Evolutionary conservation across 148 eudicot genomes (phyloP), one percentile per base, ranked within the genome.

Genomic region (Mesembryanthemum crystallinum): DNA sequence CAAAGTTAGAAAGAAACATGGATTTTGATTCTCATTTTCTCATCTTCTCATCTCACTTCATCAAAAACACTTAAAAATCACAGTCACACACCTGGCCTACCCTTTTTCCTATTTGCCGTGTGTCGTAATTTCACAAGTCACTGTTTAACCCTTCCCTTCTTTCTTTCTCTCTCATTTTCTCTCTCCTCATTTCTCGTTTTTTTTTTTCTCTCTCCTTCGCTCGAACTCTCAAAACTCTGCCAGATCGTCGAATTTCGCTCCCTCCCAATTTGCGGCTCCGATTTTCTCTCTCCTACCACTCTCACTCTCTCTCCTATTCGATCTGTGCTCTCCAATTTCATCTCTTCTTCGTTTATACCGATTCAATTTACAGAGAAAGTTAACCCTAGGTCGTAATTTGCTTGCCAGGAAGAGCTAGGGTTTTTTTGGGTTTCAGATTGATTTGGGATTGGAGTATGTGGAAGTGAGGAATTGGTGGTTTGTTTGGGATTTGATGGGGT

Each of bases 211-310:
- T 47, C 58, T 32, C 25, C 71, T 27, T 13, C 55, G n/a, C 23
- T 32, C 32, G 17, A 64, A 45, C 72, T 45, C 58, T 6, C 47
- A 24, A 8, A 69, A 25, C 37, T 67, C 71, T 67, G 32, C 7
- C 72, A 47, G 72, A 69, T 69, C 72, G 35, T 69, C 72, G 57
- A 69, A 69, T 69, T 69, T 24, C 35, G 21, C 54, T 21, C 24
- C 24, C 24, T 64, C 39, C 67, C 42, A 15, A 14, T n/a, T n/a
- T n/a, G n/a, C n/a, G n/a, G n/a, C 37, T 32, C 33, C 27, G 47
- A 65, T 33, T 67, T 23, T 69, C 57, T 69, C 72, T 69, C 72
- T 69, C 72, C 18, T 29, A 45, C 14, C 9, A 8, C 65, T 10
- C 35, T 9, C 18, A 1, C 65, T 62, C 23, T 18, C 69, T 32